These are phyloP conservation scores for Neonectria magnoliae DNA, from an alignment of 2,329 filamentous ascomycete genomes.

Conservation along the genomic window DNA sequence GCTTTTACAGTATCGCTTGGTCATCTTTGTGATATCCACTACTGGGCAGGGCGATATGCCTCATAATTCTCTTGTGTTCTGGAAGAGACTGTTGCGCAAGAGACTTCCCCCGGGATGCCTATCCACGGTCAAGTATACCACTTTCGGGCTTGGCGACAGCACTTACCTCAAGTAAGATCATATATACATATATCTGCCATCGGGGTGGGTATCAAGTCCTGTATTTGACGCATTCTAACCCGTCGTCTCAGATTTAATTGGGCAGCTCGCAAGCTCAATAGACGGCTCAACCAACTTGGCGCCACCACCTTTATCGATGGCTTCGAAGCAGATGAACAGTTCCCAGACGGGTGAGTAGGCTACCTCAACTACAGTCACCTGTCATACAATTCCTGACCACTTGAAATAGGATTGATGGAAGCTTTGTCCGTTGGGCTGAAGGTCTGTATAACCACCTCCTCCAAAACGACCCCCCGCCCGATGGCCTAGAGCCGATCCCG, in stretches of 20 bases:
- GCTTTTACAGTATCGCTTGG: conserved; percentile 63
- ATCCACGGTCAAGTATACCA: conserved; percentile 75
- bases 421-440: conserved; percentile 81
- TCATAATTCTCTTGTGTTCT: conserved; percentile 82
- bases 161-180: conserved; percentile 83
- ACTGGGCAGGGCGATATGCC: conserved; percentile 96
- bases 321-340: conserved; percentile 93
- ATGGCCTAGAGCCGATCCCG: conserved; percentile 74
- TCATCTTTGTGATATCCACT: conserved; percentile 87
- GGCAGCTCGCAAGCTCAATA: conserved; percentile 88
- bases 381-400: neutral
- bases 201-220: neutral
- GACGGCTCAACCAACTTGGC: conserved; percentile 84
- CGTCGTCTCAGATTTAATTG: conserved; percentile 79
- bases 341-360: conserved; percentile 82
- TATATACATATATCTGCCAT: conserved; percentile 9
- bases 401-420: conserved; percentile 75
- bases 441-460: conserved; percentile 74
- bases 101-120: conserved; percentile 79
- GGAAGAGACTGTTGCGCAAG: conserved; percentile 84
- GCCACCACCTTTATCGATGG: conserved; percentile 78
- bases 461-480: conserved; percentile 73
- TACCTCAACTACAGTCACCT: neutral
- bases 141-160: conserved; percentile 92
- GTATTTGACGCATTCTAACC: neutral